These are phyloP conservation scores for Vigna reflexopilosa DNA, from an alignment of 306 rosid genomes.

Conservation along the genomic window DNA sequence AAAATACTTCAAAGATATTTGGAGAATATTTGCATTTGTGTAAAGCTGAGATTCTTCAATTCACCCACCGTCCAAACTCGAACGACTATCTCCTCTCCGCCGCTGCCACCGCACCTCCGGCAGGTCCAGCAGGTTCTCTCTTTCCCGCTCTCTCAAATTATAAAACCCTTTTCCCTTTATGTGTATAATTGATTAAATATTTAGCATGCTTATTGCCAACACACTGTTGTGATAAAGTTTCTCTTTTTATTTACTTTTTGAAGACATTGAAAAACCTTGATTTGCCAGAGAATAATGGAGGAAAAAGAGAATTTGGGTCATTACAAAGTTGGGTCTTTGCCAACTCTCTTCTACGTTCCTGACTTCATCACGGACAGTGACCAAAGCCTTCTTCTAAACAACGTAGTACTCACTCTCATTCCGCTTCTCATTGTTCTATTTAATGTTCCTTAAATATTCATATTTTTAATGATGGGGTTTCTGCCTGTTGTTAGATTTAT, in stretches of 20 bases:
- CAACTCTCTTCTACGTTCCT: conserved; percentile 72
- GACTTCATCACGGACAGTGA: conserved; percentile 62
- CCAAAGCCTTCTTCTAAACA: conserved; percentile 61
- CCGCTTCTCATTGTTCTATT: background rate
- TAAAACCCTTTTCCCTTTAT: background rate
- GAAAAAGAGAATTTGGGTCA: conserved; percentile 39
- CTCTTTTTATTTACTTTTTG: background rate
- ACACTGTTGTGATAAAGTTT: background rate
- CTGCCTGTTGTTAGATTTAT: conserved; percentile 58
- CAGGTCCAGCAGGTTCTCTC: background rate
- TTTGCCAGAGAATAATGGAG: conserved; percentile 61
- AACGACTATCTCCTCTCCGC: background rate
- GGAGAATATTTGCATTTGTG: background rate
- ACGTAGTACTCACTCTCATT: conserved; percentile 49
- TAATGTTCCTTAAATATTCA: background rate
- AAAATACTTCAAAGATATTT: too few species aligned
- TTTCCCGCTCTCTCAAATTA: background rate
- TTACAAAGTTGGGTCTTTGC: conserved; percentile 71
- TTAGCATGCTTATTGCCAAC: background rate
- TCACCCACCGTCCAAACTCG: background rate
- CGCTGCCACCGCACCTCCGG: background rate
- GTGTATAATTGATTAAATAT: background rate
- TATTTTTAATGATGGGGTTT: background rate
- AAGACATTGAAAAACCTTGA: conserved; percentile 34
- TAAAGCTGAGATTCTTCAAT: background rate